Evolutionary conservation across 1,284 basidiomycete genomes (phyloP).

Genomic region (Heterobasidion parviporum): DNA sequence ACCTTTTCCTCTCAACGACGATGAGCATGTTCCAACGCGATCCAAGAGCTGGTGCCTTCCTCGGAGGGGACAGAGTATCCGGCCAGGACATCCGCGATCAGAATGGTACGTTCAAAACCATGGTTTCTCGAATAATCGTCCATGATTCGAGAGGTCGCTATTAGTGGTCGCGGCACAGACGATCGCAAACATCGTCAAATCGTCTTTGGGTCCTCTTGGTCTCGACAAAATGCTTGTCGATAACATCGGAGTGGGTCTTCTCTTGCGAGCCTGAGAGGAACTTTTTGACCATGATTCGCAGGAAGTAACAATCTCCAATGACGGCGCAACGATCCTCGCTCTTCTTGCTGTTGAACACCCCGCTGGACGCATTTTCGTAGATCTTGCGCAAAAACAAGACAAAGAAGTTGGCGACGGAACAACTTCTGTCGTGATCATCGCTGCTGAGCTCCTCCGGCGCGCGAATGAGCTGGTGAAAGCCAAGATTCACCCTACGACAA

Average conservation of each 20-base stretch:
- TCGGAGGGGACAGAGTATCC: slow-evolving; percentile 90
- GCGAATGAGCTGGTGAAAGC: slow-evolving; percentile 98
- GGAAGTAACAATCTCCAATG: slow-evolving; percentile 99
- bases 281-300: slow-evolving; percentile 19
- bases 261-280: not conserved
- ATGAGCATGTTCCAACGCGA: slow-evolving; percentile 75
- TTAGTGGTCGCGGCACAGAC: slow-evolving; percentile 91
- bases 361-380: slow-evolving; percentile 93
- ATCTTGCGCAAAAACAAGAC: slow-evolving; percentile 98
- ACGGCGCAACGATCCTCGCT: slow-evolving; percentile 96
- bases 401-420: slow-evolving; percentile 99
- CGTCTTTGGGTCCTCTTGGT: slow-evolving; percentile 90
- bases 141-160: slow-evolving; percentile 1
- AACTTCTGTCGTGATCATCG: slow-evolving; percentile 96
- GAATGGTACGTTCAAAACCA: slow-evolving; percentile 58
- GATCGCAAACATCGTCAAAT: slow-evolving; percentile 97
- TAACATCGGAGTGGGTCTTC: slow-evolving; percentile 83
- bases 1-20: slow-evolving; percentile 2
- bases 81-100: slow-evolving; percentile 96
- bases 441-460: slow-evolving; percentile 89
- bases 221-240: slow-evolving; percentile 98
- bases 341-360: slow-evolving; percentile 91
- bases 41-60: slow-evolving; percentile 81
- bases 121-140: slow-evolving; percentile 1
- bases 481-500: slow-evolving; percentile 98